Conservation (phyloP, 345 rosid species). For the Aurinia saxatilis region DNA sequence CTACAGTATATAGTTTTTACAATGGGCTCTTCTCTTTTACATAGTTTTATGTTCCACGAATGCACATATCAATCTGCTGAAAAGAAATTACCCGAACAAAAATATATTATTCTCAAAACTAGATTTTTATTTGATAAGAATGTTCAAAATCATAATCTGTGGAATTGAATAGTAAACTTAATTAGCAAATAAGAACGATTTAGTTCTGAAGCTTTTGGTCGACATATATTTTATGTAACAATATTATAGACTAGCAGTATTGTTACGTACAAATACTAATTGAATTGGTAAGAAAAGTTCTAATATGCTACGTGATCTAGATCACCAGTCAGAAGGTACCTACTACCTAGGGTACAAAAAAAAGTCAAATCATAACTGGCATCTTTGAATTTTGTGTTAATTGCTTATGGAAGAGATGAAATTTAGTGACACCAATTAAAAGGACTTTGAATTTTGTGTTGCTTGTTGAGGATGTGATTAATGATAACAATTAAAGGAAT, state of each 20-base stretch:
- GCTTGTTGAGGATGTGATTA: too few relatives aligned
- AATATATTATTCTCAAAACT: not conserved
- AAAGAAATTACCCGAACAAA: not conserved
- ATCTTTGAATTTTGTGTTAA: conserved; percentile 15
- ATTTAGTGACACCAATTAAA: conserved; percentile 4
- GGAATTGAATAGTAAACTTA: not conserved
- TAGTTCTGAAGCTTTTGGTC: too few relatives aligned
- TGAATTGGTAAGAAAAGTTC: too few relatives aligned
- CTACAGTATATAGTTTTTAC: not conserved
- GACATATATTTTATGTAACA: too few relatives aligned
- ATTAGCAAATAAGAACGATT: too few relatives aligned
- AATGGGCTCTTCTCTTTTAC: too few relatives aligned
- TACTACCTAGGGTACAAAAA: too few relatives aligned
- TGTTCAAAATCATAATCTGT: not conserved
- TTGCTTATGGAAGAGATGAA: not conserved
- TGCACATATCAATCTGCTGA: not conserved
- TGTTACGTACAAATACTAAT: too few relatives aligned
- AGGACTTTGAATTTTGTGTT: not conserved
- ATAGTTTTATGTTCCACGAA: not conserved
- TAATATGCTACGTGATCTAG: too few relatives aligned
- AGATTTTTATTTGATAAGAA: not conserved
- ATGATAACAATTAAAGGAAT: not conserved
- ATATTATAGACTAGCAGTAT: too few relatives aligned
- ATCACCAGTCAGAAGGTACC: too few relatives aligned
- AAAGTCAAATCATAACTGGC: not conserved